Evolutionary conservation across 306 rosid species (phyloP).

Genomic region (Rosa rugosa): DNA sequence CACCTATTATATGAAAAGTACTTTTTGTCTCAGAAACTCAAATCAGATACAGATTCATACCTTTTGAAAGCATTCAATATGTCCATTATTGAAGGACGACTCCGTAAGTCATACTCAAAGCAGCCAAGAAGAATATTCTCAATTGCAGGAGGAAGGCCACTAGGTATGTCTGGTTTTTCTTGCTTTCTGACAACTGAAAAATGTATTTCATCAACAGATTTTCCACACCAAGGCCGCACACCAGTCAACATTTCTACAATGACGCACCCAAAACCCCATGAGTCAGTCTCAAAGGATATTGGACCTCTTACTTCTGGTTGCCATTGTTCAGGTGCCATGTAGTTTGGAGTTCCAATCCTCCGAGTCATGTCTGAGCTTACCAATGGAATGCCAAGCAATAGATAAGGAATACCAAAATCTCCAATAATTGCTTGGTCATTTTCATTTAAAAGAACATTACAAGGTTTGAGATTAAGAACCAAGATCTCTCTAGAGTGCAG

Average conservation of each 20-base stretch:
- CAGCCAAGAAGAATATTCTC: slow-evolving; percentile 75
- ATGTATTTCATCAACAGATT: slow-evolving; percentile 58
- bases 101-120: slow-evolving; percentile 91
- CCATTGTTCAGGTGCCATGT: slow-evolving; percentile 99
- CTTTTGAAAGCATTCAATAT: slow-evolving; percentile 65
- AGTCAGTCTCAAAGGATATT: slow-evolving; percentile 79
- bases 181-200: slow-evolving; percentile 62
- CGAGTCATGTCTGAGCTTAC: slow-evolving; percentile 51
- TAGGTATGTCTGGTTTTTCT: slow-evolving; percentile 74
- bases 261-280: slow-evolving; percentile 93
- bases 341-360: slow-evolving; percentile 87
- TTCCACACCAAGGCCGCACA: slow-evolving; percentile 77
- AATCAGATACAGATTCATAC: slow-evolving; percentile 36
- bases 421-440: slow-evolving; percentile 79
- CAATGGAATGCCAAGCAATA: slow-evolving; percentile 62
- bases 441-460: slow-evolving; percentile 61
- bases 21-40: background rate
- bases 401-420: slow-evolving; percentile 80
- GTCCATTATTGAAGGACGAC: slow-evolving; percentile 73
- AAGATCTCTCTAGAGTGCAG: slow-evolving; percentile 68
- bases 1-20: background rate
- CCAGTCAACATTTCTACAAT: slow-evolving; percentile 92
- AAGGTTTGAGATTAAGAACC: slow-evolving; percentile 82
- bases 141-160: slow-evolving; percentile 79
- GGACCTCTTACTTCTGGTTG: slow-evolving; percentile 89